Conservation (phyloP, 2,329 filamentous ascomycete genomes). For the Biscogniauxia sp. region DNA sequence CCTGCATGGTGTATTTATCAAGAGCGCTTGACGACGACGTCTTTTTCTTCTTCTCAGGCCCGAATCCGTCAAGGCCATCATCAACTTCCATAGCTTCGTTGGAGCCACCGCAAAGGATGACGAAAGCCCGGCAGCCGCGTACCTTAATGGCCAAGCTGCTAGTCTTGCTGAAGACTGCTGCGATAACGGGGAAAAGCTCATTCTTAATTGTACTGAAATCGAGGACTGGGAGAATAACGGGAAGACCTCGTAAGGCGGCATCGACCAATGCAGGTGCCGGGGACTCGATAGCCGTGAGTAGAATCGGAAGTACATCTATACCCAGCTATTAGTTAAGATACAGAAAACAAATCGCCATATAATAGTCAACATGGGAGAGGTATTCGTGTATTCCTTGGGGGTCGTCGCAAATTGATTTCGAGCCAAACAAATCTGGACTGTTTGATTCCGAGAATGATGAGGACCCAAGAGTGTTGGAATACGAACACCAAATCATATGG, state of each 20-base stretch:
- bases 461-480: neutral
- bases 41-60: conserved; percentile 56
- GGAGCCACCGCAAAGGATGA: conserved; percentile 80
- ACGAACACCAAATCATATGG: neutral
- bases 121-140: conserved; percentile 84
- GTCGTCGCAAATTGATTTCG: neutral
- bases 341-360: conserved; percentile 4
- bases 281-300: conserved; percentile 81
- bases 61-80: conserved; percentile 75
- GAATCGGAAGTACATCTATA: conserved; percentile 83
- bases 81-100: conserved; percentile 47
- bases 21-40: conserved; percentile 71
- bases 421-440: neutral
- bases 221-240: conserved; percentile 78
- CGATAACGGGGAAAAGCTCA: conserved; percentile 90
- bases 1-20: conserved; percentile 97
- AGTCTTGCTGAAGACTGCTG: conserved; percentile 86
- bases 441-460: no score
- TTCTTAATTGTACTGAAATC: conserved; percentile 98
- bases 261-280: conserved; percentile 88
- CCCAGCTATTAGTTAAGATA: conserved; percentile 19
- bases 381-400: neutral
- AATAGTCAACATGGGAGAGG: neutral
- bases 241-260: conserved; percentile 74
- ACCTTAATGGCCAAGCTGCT: conserved; percentile 95